Base-by-base conservation (phyloP, 1,284 basidiomycete species). In the Testicularia cyperi region DNA sequence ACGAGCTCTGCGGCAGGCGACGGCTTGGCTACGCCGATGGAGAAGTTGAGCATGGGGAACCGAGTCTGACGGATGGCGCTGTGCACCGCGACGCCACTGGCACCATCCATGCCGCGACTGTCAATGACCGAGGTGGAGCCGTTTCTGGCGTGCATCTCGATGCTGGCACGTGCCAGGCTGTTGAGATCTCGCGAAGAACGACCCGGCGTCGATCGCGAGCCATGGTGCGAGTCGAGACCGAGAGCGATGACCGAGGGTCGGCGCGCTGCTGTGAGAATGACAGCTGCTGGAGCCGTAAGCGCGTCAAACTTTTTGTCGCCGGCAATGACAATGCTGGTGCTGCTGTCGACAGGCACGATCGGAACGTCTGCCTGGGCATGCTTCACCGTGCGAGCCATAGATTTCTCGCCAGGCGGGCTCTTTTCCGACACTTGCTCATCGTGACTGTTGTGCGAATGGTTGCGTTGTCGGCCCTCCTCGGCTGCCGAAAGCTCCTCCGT, bases 21-120 rank as follows among this genome's bases (percentile, higher is more conserved):
- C n/a, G n/a, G n/a, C n/a, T 37, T 45, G 25, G 44, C 40, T 27
- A 55, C 45, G 26, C 57, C 57, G 15, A 61, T 48, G 28, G 43
- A 46, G 12, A 61, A 44, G 29, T 51, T 46, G 44, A 55, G 58
- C 44, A 47, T 26, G 3, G 52, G 58, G 3, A 56, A 42, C 8
- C 58, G 44, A 40, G 43, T 54, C 24, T 53, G 56, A 40, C 35
- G 32, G 31, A 60, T 28, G 33, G 54, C 21, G 27, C 21, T 39
- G 15, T 21, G 19, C 29, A 32, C 35, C 8, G 22, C 37, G 10
- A 22, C 19, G 23, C 12, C 15, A 21, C 23, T 10, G 21, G 16
- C 8, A 14, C 33, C 19, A 10, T 48, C 48, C 14, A 29, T 35
- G 22, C 39, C 38, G 13, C 41, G 33, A 19, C 41, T 18, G 27